These are phyloP conservation scores for Orobanche coerulescens DNA, from an alignment of 257 asterid genomes.

Conservation along the genomic window DNA sequence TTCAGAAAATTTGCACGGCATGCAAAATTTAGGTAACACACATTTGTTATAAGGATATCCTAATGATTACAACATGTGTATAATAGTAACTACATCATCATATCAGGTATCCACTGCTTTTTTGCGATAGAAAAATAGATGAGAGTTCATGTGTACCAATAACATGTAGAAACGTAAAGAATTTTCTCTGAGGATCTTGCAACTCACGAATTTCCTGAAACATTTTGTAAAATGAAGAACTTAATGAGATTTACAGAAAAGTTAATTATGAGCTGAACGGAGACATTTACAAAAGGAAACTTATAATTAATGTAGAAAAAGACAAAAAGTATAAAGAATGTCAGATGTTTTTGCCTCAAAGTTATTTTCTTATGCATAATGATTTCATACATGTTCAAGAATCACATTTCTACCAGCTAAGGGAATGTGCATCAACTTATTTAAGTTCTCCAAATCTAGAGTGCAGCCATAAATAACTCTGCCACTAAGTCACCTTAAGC, in stretches of 20 bases:
- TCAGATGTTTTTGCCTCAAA: not conserved
- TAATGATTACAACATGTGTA: slow-evolving; percentile 67
- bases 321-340: no score
- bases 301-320: no score
- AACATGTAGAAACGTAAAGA: slow-evolving; percentile 70
- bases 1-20: not conserved
- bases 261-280: slow-evolving; percentile 14
- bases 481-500: not conserved
- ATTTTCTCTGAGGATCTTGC: slow-evolving; percentile 76
- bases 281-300: no score
- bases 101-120: slow-evolving; percentile 50
- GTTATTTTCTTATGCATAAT: no score
- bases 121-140: slow-evolving; percentile 52
- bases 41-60: slow-evolving; percentile 74
- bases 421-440: not conserved
- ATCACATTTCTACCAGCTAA: not conserved
- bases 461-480: not conserved
- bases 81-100: slow-evolving; percentile 75
- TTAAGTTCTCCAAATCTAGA: not conserved
- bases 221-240: not conserved
- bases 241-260: slow-evolving; percentile 5
- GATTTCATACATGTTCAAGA: not conserved
- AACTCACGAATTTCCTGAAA: slow-evolving; percentile 88
- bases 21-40: slow-evolving; percentile 19
- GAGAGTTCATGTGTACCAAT: slow-evolving; percentile 78